Conservation (phyloP, 2,329 filamentous ascomycete species). For the Trichoderma aggressivum region DNA sequence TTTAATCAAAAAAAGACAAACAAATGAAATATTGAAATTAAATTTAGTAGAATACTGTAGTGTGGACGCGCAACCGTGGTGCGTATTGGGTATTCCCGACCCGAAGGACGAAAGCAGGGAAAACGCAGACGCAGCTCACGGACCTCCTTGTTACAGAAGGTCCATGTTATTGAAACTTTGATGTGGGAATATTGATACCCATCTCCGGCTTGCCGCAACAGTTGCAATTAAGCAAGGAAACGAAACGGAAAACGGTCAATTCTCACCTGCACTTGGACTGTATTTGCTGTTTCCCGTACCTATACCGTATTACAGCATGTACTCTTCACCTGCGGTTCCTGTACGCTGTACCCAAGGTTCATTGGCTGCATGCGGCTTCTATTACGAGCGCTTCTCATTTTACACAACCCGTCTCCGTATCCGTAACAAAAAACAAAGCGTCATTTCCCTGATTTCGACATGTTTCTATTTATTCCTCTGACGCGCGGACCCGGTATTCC, state of each 20-base stretch:
- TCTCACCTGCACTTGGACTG: not conserved
- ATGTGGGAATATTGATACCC: not conserved
- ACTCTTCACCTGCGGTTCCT: not conserved
- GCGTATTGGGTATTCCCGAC: too few species aligned
- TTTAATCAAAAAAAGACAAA: not conserved
- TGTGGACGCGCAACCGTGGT: too few species aligned
- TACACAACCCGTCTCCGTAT: not conserved
- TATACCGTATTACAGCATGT: too few species aligned
- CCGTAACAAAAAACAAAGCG: not conserved
- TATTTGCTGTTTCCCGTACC: not conserved
- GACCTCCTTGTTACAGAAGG: constrained; percentile 6
- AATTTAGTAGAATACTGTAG: too few species aligned
- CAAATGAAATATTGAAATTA: not conserved
- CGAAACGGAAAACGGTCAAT: not conserved
- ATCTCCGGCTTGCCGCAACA: not conserved
- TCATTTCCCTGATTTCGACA: not conserved
- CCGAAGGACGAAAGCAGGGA: too few species aligned
- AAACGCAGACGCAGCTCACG: too few species aligned
- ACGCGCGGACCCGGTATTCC: not conserved
- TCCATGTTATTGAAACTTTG: not conserved
- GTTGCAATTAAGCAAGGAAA: not conserved
- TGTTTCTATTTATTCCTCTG: not conserved
- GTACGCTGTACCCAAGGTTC: not conserved
- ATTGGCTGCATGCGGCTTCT: not conserved
- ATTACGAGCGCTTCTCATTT: not conserved